phyloP scores from a whole-genome alignment of 2,329 filamentous ascomycete species.

The Diplodia corticola region DNA sequence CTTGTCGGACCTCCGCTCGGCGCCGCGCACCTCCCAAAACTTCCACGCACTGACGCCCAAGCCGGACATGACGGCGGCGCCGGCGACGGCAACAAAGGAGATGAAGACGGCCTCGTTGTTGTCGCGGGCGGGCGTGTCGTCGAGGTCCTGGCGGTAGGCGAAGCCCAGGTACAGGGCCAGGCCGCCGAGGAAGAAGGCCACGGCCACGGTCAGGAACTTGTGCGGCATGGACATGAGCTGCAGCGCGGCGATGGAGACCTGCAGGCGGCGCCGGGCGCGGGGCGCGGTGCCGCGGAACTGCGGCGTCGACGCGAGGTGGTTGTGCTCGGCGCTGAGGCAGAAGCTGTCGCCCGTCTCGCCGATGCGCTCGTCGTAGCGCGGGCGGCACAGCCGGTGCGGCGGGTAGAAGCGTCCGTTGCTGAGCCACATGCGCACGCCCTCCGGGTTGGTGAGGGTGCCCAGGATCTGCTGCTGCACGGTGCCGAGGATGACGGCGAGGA shows the following conservation, averaged over 20 bases:
- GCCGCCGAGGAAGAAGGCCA: constrained; percentile 6
- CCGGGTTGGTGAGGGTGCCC: constrained; percentile 6
- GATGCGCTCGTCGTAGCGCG: background rate
- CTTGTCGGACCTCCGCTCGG: background rate
- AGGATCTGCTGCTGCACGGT: constrained; percentile 6
- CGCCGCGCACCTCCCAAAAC: background rate
- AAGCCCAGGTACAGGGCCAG: constrained; percentile 9
- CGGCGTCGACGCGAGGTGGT: background rate
- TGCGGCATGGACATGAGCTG: constrained; percentile 11
- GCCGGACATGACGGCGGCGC: background rate
- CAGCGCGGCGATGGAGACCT: constrained; percentile 12
- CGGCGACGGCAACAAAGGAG: background rate
- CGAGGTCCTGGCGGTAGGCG: constrained; percentile 15
- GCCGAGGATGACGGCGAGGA: constrained; percentile 16
- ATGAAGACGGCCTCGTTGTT: constrained; percentile 17
- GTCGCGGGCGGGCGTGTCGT: constrained; percentile 3
- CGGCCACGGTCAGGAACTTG: constrained; percentile 4
- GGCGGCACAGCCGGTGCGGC: background rate
- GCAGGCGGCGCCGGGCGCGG: background rate
- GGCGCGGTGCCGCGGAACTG: background rate
- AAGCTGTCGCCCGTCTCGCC: background rate
- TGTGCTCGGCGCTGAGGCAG: background rate
- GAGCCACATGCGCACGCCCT: constrained; percentile 17
- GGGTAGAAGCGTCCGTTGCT: constrained; percentile 16
- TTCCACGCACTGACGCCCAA: constrained; percentile 3